These are phyloP conservation scores for Lichtheimia corymbifera DNA, from an alignment of 371 early-diverging fungal species.

Conservation along the genomic window DNA sequence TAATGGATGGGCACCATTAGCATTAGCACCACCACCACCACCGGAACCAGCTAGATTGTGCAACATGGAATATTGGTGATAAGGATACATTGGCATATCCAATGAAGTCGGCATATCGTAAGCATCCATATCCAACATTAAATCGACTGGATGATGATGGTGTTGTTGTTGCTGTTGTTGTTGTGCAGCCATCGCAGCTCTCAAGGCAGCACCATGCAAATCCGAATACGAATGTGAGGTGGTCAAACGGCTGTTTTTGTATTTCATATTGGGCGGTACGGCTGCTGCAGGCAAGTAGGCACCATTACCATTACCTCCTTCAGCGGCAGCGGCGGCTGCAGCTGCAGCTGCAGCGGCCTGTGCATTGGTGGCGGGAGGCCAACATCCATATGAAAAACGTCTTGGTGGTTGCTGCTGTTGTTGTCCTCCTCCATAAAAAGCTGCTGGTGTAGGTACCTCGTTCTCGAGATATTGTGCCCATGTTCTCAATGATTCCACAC, in stretches of 20 bases:
- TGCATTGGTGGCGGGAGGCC: slow-evolving; percentile 15
- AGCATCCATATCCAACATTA: too few species aligned
- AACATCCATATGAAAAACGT: slow-evolving; percentile 29
- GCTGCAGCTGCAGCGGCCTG: too few species aligned
- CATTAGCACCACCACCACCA: too few species aligned
- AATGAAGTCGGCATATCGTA: too few species aligned
- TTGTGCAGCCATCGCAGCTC: neutral
- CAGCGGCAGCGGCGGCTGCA: too few species aligned
- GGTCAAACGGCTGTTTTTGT: slow-evolving; percentile 16
- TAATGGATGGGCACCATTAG: too few species aligned
- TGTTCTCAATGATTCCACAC: slow-evolving; percentile 42
- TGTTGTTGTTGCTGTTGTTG: neutral
- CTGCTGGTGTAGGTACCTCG: slow-evolving; percentile 19
- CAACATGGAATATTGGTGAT: slow-evolving; percentile 17
- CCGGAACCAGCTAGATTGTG: slow-evolving; percentile 10
- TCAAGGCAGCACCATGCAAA: slow-evolving; percentile 21
- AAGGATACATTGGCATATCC: slow-evolving; percentile 6
- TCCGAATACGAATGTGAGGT: slow-evolving; percentile 31
- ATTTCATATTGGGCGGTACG: neutral
- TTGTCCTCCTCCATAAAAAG: slow-evolving; percentile 19
- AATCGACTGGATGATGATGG: neutral
- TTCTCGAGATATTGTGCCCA: slow-evolving; percentile 49
- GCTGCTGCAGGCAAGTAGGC: slow-evolving; percentile 7
- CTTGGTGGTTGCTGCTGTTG: slow-evolving; percentile 9
- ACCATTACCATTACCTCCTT: slow-evolving; percentile 1